These are phyloP conservation scores for Penicillium sp. DNA, from an alignment of 2,329 filamentous ascomycete species.

Conservation along the genomic window DNA sequence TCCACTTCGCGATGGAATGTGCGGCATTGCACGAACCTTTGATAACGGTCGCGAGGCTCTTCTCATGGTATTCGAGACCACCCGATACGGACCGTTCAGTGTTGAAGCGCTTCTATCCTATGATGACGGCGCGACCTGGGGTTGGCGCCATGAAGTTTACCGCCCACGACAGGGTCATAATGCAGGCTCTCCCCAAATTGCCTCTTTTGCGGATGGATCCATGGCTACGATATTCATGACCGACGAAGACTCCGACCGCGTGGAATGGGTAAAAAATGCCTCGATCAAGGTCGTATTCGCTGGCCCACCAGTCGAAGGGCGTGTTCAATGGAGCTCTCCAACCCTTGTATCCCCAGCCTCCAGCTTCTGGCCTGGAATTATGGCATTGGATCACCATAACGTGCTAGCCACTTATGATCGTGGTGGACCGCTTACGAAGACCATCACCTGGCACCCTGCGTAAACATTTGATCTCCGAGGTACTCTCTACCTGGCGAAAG, in stretches of 20 bases:
- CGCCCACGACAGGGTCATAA: constrained; percentile 39
- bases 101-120: constrained; percentile 48
- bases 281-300: constrained; percentile 44
- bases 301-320: constrained; percentile 32
- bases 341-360: constrained; percentile 30
- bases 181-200: constrained; percentile 48
- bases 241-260: constrained; percentile 41
- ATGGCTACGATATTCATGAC: constrained; percentile 49
- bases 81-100: constrained; percentile 41
- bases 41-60: constrained; percentile 38
- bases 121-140: constrained; percentile 45
- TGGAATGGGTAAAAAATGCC: constrained; percentile 42
- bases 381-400: constrained; percentile 28
- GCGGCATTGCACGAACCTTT: constrained; percentile 39
- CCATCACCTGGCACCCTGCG: constrained; percentile 23
- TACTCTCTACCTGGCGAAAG: background rate
- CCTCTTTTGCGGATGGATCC: constrained; percentile 39
- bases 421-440: constrained; percentile 27
- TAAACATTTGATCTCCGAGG: background rate
- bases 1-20: constrained; percentile 40
- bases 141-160: constrained; percentile 43
- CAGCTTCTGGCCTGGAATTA: constrained; percentile 42
- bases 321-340: constrained; percentile 36
- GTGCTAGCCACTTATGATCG: constrained; percentile 32
- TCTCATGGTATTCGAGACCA: constrained; percentile 50